Base-by-base conservation (phyloP, 1,284 basidiomycete genomes). In the Heterobasidion parviporum region DNA sequence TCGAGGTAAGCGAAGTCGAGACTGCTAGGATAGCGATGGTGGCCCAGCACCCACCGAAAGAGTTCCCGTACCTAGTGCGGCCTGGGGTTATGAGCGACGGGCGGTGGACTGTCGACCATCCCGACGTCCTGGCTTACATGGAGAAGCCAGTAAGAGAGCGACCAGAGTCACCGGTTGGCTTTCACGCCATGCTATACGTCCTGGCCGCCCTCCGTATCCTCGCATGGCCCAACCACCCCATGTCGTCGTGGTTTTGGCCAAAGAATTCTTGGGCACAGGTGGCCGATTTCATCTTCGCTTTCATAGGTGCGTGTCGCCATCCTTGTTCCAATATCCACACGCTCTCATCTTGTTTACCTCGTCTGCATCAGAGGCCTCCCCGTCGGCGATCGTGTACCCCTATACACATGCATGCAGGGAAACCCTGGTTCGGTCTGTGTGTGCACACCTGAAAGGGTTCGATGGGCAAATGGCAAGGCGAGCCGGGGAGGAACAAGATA, bases 11-110 rank as follows among this genome's bases (percentile, higher is more conserved):
- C 53, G 33, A 55, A 36, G 41, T 14, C 44, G 41, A 44, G 16
- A 2, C 50, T 38, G 18, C 53, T n/a, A 46, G 59, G 43, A 52
- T 41, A 16, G 54, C 46, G 34, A 26, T 58, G 44, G 45, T 51
- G 34, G 51, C 51, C 3, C 36, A 54, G 44, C 20, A 34, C 26
- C 50, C 51, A 20, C 56, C 52, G 26, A 52, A 35, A 41, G 49
- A 45, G 48, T 46, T 55, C 44, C 59, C 57, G 33, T 7, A 35
- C 52, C 35, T 18, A 8, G 48, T 61, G 20, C 32, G 53, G 38
- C 55, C 47, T 26, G 60, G 60, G 49, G 59, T 61, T 44, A 55
- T 61, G 57, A 59, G 55, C 52, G 57, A 61, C 36, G 60, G 60
- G 18, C 52, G 53, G 41, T 61, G 59, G 59, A 61, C 57, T 44